phyloP scores from a whole-genome alignment of 225 moss, liverwort and hornwort species.

The Pseudoscleropodium purum region DNA sequence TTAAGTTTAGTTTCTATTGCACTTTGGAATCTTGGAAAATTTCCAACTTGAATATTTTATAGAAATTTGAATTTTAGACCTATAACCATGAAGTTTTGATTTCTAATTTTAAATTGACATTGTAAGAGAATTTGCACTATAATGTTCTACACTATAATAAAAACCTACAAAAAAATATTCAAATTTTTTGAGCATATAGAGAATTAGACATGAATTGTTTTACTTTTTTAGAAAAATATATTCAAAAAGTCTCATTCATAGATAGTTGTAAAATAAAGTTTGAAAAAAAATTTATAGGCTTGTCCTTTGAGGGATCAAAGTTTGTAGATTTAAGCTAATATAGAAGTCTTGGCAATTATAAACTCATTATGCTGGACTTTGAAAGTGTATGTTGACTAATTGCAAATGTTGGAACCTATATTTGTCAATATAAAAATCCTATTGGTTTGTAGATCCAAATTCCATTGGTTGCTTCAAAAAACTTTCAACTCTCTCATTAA shows the following conservation, averaged over 20 bases:
- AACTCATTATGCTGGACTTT: neutral
- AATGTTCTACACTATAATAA: neutral
- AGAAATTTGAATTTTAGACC: neutral
- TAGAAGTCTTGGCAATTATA: neutral
- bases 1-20: too few relatives aligned
- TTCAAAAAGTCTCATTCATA: neutral
- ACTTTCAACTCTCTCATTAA: neutral
- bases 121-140: too few relatives aligned
- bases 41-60: neutral
- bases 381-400: neutral
- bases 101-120: neutral
- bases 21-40: neutral
- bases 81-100: neutral
- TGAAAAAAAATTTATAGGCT: neutral
- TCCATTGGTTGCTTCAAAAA: neutral
- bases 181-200: neutral
- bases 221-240: neutral
- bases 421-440: neutral
- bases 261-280: neutral
- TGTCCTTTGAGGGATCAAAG: neutral
- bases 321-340: neutral
- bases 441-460: neutral
- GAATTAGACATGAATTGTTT: neutral
- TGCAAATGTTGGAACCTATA: rapidly evolving
- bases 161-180: neutral